Conservation (phyloP, 2,329 filamentous ascomycete genomes). For the Chaetomium olivaceum region DNA sequence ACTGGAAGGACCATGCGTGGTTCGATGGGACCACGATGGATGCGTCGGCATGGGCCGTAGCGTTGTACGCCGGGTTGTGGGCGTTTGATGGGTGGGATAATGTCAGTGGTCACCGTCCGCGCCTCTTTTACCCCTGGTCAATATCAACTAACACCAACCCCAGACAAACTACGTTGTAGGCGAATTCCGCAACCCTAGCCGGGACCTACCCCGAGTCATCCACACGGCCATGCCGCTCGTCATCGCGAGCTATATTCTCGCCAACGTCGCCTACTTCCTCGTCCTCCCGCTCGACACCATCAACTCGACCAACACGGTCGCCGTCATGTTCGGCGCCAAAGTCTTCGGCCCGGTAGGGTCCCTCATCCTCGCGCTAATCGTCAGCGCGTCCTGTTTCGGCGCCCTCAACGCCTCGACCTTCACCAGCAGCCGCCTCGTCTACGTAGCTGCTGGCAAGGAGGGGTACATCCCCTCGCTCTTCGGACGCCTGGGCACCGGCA, state of each 20-base stretch:
- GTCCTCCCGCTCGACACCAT: constrained; percentile 80
- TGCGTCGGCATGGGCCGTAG: constrained; percentile 86
- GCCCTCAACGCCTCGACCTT: constrained; percentile 94
- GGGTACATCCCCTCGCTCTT: constrained; percentile 86
- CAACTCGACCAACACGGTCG: constrained; percentile 90
- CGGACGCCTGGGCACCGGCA: constrained; percentile 68
- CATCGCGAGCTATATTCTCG: constrained; percentile 84
- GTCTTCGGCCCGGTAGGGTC: constrained; percentile 85
- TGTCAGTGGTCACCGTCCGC: constrained; percentile 53
- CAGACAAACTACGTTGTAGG: constrained; percentile 97
- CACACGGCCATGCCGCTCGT: constrained; percentile 96
- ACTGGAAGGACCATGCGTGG: constrained; percentile 88
- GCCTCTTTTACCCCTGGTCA: not conserved
- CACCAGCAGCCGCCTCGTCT: constrained; percentile 87
- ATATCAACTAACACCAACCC: constrained; percentile 32
- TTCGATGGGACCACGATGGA: constrained; percentile 82
- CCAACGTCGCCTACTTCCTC: constrained; percentile 91
- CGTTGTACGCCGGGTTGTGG: constrained; percentile 93
- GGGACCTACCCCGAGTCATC: constrained; percentile 90
- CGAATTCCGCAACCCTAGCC: constrained; percentile 87
- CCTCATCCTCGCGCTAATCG: constrained; percentile 81
- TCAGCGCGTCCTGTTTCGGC: constrained; percentile 89
- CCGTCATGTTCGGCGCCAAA: constrained; percentile 85
- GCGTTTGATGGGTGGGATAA: constrained; percentile 99
- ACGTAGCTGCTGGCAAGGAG: constrained; percentile 92